Conservation (phyloP, 1,284 basidiomycete species). For the Fistulinella cinereoalba region DNA sequence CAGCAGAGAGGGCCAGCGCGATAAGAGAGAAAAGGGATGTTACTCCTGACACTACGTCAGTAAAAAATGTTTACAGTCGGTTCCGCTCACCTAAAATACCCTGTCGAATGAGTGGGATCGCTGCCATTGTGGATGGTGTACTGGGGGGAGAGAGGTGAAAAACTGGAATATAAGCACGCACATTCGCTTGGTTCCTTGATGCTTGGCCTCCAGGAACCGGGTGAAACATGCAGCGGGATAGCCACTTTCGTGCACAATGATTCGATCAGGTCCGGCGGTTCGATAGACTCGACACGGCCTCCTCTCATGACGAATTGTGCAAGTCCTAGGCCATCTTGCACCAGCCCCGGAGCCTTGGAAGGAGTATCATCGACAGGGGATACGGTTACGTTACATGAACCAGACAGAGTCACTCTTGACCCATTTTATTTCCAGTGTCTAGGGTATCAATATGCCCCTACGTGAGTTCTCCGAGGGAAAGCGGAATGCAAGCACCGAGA, state of each 20-base stretch:
- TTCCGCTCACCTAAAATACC: constrained; percentile 21
- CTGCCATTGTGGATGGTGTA: constrained; percentile 16
- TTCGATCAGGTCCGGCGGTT: neutral
- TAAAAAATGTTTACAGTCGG: neutral
- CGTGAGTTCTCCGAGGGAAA: no score
- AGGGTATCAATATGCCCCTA: no score
- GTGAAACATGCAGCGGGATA: neutral
- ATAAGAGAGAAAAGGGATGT: constrained; percentile 35
- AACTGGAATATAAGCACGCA: neutral
- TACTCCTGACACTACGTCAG: constrained; percentile 17
- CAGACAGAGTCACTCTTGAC: no score
- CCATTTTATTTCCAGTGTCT: no score
- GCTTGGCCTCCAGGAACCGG: constrained; percentile 7
- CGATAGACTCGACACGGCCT: no score
- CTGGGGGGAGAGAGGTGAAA: neutral
- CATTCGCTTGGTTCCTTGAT: neutral
- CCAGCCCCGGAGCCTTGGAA: no score
- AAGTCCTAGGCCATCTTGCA: no score
- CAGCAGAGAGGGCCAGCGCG: constrained; percentile 37
- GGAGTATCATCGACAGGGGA: no score
- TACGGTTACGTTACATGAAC: no score
- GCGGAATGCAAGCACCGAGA: no score
- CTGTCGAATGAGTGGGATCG: constrained; percentile 19
- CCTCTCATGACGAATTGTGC: no score
- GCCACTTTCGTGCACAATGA: neutral